These are phyloP conservation scores for Agapanthus africanus DNA, from an alignment of 106 monocot genomes.

Conservation along the genomic window DNA sequence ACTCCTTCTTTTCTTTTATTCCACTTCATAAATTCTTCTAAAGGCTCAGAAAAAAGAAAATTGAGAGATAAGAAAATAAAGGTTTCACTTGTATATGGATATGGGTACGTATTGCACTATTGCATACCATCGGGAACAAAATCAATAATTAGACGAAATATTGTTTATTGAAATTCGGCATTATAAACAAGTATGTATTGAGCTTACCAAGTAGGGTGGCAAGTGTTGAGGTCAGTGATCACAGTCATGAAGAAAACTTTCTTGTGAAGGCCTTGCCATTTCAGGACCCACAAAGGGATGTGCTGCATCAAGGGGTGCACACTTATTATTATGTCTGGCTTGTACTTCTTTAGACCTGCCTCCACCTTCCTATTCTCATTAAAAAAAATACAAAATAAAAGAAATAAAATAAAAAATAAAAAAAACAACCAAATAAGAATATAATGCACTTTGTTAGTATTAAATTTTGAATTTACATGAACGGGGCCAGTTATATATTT, in stretches of 20 bases:
- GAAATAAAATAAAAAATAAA: not conserved
- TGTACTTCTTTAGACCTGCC: conserved; percentile 92
- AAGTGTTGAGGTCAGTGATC: conserved; percentile 95
- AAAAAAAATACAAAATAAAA: too few species aligned
- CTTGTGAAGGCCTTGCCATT: conserved; percentile 82
- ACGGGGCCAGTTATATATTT: too few species aligned
- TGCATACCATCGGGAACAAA: too few species aligned
- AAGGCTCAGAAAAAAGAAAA: too few species aligned
- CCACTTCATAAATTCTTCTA: too few species aligned
- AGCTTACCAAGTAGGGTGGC: conserved; percentile 92
- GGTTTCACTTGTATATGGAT: too few species aligned
- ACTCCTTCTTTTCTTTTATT: too few species aligned
- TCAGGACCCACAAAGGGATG: conserved; percentile 84
- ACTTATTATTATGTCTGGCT: conserved; percentile 91
- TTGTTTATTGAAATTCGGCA: too few species aligned
- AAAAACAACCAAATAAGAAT: not conserved
- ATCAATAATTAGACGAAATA: too few species aligned
- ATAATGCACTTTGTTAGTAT: not conserved
- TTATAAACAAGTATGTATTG: too few species aligned
- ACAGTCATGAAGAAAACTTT: conserved; percentile 80
- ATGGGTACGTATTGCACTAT: too few species aligned
- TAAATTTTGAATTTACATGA: not conserved
- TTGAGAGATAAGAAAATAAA: too few species aligned
- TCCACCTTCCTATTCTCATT: conserved; percentile 68
- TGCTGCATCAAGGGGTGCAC: conserved; percentile 98